Percentiles rank a stretch among this genome's conserved stretches.
Evolutionary conservation across 345 rosid genomes (phyloP).

Genomic region (Rhizophora mangle): DNA sequence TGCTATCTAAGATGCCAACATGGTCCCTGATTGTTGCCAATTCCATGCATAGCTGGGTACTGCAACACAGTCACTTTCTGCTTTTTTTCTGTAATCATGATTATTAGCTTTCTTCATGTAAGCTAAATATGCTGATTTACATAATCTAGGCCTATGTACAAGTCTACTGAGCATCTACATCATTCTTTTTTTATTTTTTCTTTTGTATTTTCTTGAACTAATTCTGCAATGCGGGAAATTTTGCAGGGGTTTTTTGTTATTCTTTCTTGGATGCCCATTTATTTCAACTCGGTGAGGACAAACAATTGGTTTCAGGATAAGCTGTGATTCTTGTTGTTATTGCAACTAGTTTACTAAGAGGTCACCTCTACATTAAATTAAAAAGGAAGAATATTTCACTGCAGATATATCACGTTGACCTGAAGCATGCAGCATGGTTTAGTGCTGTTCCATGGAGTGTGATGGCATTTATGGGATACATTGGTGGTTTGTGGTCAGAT

Average conservation of each 20-base stretch:
- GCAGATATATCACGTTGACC: constrained; percentile 87
- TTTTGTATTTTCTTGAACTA: background rate
- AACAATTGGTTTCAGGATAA: background rate
- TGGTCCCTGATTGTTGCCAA: constrained; percentile 94
- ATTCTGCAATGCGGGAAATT: background rate
- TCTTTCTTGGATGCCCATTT: constrained; percentile 99
- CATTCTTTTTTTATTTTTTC: background rate
- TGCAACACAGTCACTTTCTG: constrained; percentile 7
- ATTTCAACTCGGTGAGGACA: constrained; percentile 76
- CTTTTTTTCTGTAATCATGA: constrained; percentile 6
- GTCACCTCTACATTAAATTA: constrained; percentile 16
- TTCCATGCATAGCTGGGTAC: constrained; percentile 97
- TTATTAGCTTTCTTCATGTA: constrained; percentile 3
- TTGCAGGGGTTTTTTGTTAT: constrained; percentile 92
- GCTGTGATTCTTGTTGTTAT: background rate
- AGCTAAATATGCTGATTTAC: background rate
- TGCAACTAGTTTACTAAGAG: background rate
- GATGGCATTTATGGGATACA: constrained; percentile 88
- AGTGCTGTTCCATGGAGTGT: constrained; percentile 94
- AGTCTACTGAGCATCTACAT: background rate
- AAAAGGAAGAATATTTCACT: constrained; percentile 8
- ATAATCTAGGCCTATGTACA: background rate
- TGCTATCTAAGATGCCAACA: constrained; percentile 85
- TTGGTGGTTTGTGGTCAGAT: constrained; percentile 83
- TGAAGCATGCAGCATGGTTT: constrained; percentile 95